Conservation (phyloP, 148 eudicot species). For the Selenicereus undatus region DNA sequence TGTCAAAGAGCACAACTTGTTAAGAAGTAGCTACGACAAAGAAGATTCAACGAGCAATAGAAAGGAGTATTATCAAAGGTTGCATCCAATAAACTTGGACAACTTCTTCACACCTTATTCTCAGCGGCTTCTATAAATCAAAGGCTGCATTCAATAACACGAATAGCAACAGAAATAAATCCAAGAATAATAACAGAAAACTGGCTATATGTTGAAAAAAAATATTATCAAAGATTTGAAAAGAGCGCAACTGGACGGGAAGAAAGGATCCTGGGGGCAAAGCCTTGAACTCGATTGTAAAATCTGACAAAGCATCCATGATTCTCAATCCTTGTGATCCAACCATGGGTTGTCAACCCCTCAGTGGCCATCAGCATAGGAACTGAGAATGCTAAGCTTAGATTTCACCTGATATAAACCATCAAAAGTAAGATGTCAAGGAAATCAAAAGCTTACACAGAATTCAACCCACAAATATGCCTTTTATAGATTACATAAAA, state of each 20-base stretch:
- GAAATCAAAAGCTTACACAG: neutral
- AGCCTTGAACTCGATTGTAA: conserved; percentile 95
- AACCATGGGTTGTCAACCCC: conserved; percentile 85
- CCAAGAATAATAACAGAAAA: neutral
- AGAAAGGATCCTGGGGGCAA: conserved; percentile 65
- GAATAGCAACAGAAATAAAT: neutral
- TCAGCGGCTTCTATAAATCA: neutral
- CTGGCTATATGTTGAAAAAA: too few species aligned
- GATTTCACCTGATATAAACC: conserved; percentile 64
- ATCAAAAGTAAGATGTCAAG: conserved; percentile 6
- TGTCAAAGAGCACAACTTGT: neutral
- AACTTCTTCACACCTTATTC: neutral
- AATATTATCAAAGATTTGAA: neutral
- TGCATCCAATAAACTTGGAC: neutral
- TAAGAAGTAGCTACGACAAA: neutral
- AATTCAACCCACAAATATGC: neutral
- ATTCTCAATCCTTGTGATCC: conserved; percentile 86
- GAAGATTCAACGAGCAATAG: neutral
- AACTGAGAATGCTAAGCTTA: conserved; percentile 69
- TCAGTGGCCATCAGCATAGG: conserved; percentile 81
- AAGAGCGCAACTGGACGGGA: neutral
- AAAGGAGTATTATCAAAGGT: too few species aligned
- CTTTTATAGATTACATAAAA: neutral
- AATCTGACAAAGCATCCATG: conserved; percentile 87
- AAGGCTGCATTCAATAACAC: neutral